Percentiles rank a stretch among this genome's conserved stretches.
Conservation (phyloP, 768 basidiomycete genomes). For the Lentinula aciculospora region DNA sequence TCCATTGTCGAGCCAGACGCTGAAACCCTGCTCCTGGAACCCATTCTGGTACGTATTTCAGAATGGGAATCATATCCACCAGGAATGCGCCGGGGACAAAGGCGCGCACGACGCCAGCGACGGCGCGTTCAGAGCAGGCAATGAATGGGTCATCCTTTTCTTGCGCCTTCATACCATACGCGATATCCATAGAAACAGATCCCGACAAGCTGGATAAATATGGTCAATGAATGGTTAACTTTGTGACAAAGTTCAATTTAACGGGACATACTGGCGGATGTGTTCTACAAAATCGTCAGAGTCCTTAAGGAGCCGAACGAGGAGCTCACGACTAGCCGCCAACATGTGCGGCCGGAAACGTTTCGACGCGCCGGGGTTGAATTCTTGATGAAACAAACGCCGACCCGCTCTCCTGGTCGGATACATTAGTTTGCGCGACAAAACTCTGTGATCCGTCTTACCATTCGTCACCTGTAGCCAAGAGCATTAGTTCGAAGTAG, state of each 20-base stretch:
- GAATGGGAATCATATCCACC: slow-evolving; percentile 15
- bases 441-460: not conserved
- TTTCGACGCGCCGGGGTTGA: slow-evolving; percentile 13
- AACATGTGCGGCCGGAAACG: slow-evolving; percentile 17
- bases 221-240: not conserved
- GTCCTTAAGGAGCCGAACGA: slow-evolving; percentile 15
- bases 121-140: slow-evolving; percentile 10
- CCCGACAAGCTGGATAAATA: slow-evolving; percentile 17
- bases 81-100: slow-evolving; percentile 13
- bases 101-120: slow-evolving; percentile 10
- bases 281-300: slow-evolving; percentile 14
- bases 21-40: slow-evolving; percentile 28
- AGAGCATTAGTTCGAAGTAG: not conserved
- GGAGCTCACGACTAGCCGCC: slow-evolving; percentile 16
- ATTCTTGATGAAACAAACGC: slow-evolving; percentile 16
- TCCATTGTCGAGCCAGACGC: slow-evolving; percentile 17
- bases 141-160: slow-evolving; percentile 19
- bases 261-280: slow-evolving; percentile 11
- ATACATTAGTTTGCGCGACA: not conserved
- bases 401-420: slow-evolving; percentile 20
- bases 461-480: slow-evolving; percentile 13
- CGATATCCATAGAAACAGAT: slow-evolving; percentile 14
- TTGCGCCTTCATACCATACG: slow-evolving; percentile 21
- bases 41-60: slow-evolving; percentile 23
- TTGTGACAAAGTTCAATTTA: not conserved